phyloP scores from a whole-genome alignment of 177 flowering plant genomes.

The Vitis hybrid region DNA sequence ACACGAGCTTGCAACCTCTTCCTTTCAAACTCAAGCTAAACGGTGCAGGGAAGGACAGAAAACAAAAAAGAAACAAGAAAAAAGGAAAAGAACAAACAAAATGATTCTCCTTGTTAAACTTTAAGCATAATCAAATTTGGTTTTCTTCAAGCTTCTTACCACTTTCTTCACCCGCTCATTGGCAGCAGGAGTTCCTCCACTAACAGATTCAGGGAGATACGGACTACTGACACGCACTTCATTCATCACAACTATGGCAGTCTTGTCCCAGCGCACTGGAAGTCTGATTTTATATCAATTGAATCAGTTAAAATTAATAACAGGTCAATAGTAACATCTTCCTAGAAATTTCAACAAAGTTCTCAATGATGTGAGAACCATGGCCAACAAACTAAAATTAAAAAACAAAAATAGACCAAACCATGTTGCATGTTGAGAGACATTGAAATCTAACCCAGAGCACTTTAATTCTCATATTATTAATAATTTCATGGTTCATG shows the following conservation, averaged over 20 bases:
- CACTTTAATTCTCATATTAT: no score
- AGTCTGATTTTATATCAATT: constrained; percentile 49
- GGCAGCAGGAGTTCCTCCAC: constrained; percentile 87
- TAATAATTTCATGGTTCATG: no score
- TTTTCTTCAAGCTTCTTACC: constrained; percentile 37
- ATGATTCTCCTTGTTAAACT: neutral
- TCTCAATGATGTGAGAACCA: no score
- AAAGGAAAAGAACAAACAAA: neutral
- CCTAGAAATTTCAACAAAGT: no score
- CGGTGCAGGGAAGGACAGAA: neutral
- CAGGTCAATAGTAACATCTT: no score
- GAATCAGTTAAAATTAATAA: neutral
- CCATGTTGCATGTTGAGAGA: no score
- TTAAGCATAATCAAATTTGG: neutral
- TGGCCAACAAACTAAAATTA: no score
- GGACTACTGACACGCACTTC: constrained; percentile 94
- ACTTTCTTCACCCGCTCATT: constrained; percentile 93
- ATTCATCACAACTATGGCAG: constrained; percentile 82
- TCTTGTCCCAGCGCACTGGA: constrained; percentile 94
- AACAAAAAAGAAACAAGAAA: neutral
- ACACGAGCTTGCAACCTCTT: constrained; percentile 64
- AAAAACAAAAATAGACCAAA: no score
- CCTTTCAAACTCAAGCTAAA: constrained; percentile 74
- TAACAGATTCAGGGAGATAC: constrained; percentile 75
- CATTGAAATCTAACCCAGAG: no score